phyloP scores from a whole-genome alignment of 2,329 filamentous ascomycete genomes.

The Dothistroma septosporum region DNA sequence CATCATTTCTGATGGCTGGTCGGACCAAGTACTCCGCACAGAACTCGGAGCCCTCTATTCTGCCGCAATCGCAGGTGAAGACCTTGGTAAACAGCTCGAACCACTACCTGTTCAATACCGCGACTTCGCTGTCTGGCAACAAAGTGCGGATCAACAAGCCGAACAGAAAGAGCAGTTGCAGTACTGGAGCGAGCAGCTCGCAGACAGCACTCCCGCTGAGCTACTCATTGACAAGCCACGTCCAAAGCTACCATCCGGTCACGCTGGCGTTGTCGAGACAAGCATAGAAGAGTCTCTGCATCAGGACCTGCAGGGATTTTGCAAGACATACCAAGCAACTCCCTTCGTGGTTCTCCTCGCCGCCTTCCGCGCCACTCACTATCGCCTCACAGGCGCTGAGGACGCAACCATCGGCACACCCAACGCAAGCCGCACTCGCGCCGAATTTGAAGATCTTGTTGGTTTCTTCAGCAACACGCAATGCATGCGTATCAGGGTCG shows the following conservation, averaged over 20 bases:
- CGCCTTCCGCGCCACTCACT: slow-evolving; percentile 8
- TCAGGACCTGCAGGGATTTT: slow-evolving; percentile 1
- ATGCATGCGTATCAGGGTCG: slow-evolving; percentile 6
- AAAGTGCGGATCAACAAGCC: not conserved
- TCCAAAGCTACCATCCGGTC: slow-evolving; percentile 3
- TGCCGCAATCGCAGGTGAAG: not conserved
- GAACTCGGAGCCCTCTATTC: slow-evolving; percentile 4
- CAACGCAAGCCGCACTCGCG: slow-evolving; percentile 5
- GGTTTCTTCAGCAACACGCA: slow-evolving; percentile 10
- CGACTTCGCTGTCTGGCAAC: slow-evolving; percentile 5
- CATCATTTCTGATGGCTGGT: slow-evolving; percentile 11
- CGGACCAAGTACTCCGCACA: slow-evolving; percentile 2
- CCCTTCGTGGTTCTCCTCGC: slow-evolving; percentile 6
- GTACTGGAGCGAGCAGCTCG: slow-evolving; percentile 7
- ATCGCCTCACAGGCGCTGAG: slow-evolving; percentile 6
- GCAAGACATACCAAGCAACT: slow-evolving; percentile 1
- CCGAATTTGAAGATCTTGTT: slow-evolving; percentile 6
- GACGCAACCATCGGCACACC: slow-evolving; percentile 7
- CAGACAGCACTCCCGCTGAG: slow-evolving; percentile 4
- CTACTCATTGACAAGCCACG: slow-evolving; percentile 6
- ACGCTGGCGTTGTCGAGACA: not conserved
- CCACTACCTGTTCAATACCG: slow-evolving; percentile 10
- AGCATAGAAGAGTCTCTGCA: not conserved
- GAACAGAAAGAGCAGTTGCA: slow-evolving; percentile 5
- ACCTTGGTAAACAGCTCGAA: not conserved